Evolutionary conservation across 148 eudicot genomes (phyloP).

Genomic region (Persicaria maculosa): DNA sequence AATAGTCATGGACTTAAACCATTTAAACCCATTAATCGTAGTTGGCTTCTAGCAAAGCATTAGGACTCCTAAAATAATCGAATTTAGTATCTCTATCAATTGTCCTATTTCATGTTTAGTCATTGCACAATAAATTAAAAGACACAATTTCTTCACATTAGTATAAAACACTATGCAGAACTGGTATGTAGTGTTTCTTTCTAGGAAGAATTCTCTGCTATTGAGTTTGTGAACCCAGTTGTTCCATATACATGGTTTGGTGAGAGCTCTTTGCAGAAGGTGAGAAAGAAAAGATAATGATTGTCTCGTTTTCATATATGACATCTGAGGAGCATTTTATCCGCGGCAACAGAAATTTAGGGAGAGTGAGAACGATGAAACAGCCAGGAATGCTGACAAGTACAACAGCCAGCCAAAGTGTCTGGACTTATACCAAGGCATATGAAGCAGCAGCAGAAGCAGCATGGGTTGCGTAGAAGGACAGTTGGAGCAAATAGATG

Average conservation of each 20-base stretch:
- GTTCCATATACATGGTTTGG: not conserved
- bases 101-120: no score
- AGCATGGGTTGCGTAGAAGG: conserved; percentile 28
- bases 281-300: not conserved
- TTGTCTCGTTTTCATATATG: not conserved
- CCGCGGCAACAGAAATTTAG: conserved; percentile 24
- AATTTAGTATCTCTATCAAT: no score
- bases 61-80: no score
- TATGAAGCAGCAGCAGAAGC: conserved; percentile 31
- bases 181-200: not conserved
- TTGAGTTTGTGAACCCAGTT: not conserved
- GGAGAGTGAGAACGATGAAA: conserved; percentile 18
- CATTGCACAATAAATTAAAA: no score
- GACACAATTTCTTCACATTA: no score
- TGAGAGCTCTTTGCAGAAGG: not conserved
- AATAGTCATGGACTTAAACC: no score
- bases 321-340: conserved; percentile 19
- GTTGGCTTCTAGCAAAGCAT: no score
- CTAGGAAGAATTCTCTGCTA: not conserved
- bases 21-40: no score
- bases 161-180: not conserved
- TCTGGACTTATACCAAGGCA: conserved; percentile 24
- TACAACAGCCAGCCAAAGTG: conserved; percentile 36
- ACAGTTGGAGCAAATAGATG: conserved; percentile 35
- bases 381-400: conserved; percentile 28